Evolutionary conservation across 1,284 basidiomycete species (phyloP).

Genomic region (Chiua sp.): DNA sequence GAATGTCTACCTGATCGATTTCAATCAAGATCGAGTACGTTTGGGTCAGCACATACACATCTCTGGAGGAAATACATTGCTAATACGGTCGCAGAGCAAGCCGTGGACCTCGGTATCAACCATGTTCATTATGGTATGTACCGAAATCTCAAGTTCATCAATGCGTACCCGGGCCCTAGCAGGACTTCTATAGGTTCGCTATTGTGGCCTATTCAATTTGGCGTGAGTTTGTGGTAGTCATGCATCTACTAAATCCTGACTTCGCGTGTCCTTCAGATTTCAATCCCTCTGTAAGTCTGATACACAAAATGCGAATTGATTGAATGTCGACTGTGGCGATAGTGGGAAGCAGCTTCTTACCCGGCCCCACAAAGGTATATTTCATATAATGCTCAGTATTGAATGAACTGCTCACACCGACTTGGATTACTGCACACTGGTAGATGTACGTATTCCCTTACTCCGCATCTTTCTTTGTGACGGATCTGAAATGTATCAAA

Average conservation of each 20-base stretch:
- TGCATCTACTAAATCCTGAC: background rate
- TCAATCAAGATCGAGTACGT: background rate
- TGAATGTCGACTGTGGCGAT: background rate
- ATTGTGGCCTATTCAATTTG: background rate
- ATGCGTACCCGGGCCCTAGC: background rate
- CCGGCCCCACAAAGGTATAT: background rate
- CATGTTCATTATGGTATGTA: background rate
- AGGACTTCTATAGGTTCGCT: background rate
- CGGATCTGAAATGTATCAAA: background rate
- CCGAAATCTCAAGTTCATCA: background rate
- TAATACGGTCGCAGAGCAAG: background rate
- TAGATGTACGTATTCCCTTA: background rate
- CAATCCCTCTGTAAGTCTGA: background rate
- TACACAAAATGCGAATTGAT: background rate
- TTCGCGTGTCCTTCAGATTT: background rate
- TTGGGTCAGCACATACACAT: background rate
- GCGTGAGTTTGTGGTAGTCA: background rate
- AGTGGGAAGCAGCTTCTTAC: background rate
- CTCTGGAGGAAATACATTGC: background rate
- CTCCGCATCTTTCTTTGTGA: no score
- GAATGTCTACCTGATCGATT: background rate
- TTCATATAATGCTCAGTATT: background rate
- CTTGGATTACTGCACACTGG: background rate
- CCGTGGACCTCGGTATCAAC: background rate
- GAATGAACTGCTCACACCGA: background rate